Evolutionary conservation across 768 basidiomycete genomes (phyloP), one percentile per base, ranked within the genome.

Genomic region (Hypholoma fasciculare): DNA sequence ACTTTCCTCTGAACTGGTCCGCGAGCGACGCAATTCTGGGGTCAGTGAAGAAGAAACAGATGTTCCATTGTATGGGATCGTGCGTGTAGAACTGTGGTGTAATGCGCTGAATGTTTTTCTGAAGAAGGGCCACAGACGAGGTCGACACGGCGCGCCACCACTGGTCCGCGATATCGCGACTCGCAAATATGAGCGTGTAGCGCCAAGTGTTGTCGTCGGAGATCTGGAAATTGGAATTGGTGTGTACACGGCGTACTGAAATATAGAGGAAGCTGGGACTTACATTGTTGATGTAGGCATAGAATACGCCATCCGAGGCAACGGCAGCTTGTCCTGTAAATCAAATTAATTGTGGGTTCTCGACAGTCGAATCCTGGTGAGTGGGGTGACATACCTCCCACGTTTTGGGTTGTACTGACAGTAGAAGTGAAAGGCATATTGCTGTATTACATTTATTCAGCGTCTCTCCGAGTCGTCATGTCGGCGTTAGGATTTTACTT

Each of bases 81-180:
- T 52, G 52, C 19, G 38, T 52, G 52, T 52, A 52, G 23, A 52
- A 40, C 1, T 52, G 36, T 17, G 52, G 38, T 8, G 52, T 19
- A 23, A 52, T 23, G 36, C 38, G 52, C 52, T 40, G 34, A 26
- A 52, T 26, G 38, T 26, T 52, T 6, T 40, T 38, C n/a, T 20
- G 38, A 9, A 52, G 12, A 7, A 47, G 13, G 19, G 17, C 13
- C n/a, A 20, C 23, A 19, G 37, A n/a, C 34, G 36, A 38, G 19
- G 52, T 52, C 19, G 37, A 39, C 38, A 52, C 38, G 9, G 52
- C 52, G n/a, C 23, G 52, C 52, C 52, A 52, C 52, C 52, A 52
- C 38, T 38, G 14, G 34, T 52, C 52, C 9, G 52, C 52, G 4
- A 52, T 36, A 38, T 38, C 38, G 13, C 38, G 14, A 26, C 17